Evolutionary conservation across 1,284 basidiomycete genomes (phyloP).

Genomic region (Naganishia albida): DNA sequence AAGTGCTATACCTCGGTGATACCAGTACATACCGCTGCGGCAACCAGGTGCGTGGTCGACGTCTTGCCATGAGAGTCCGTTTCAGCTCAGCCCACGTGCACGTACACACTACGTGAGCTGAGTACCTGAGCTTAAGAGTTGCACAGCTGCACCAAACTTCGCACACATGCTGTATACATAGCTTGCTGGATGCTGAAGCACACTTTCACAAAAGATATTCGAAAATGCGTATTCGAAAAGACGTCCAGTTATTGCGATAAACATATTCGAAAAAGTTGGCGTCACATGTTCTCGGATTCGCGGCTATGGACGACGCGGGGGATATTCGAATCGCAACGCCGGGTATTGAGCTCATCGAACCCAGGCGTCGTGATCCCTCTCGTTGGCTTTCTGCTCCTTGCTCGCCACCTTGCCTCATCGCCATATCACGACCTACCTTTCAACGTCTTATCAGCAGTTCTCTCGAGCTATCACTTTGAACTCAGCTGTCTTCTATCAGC

Average conservation of each 20-base stretch:
- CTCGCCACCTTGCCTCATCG: not conserved
- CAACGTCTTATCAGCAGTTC: not conserved
- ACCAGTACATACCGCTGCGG: no score
- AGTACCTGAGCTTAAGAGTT: no score
- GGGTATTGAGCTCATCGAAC: slow-evolving; percentile 12
- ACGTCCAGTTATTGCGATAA: not conserved
- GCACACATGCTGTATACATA: no score
- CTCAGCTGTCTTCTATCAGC: not conserved
- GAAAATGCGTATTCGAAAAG: not conserved
- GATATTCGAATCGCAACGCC: slow-evolving; percentile 8
- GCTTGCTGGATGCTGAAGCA: not conserved
- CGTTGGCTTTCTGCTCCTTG: not conserved
- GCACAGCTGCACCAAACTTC: no score
- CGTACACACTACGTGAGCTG: no score
- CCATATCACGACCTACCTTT: not conserved
- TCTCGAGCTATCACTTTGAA: not conserved
- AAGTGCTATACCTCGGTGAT: no score
- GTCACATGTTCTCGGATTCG: slow-evolving; percentile 22
- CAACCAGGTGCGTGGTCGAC: no score
- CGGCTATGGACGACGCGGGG: slow-evolving; percentile 25
- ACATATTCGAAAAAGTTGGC: slow-evolving; percentile 9
- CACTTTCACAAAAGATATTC: not conserved
- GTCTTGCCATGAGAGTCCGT: no score
- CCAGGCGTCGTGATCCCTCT: not conserved
- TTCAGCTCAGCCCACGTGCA: no score